Conservation (phyloP, 495 filamentous ascomycete species). For the Peziza echinospora region DNA sequence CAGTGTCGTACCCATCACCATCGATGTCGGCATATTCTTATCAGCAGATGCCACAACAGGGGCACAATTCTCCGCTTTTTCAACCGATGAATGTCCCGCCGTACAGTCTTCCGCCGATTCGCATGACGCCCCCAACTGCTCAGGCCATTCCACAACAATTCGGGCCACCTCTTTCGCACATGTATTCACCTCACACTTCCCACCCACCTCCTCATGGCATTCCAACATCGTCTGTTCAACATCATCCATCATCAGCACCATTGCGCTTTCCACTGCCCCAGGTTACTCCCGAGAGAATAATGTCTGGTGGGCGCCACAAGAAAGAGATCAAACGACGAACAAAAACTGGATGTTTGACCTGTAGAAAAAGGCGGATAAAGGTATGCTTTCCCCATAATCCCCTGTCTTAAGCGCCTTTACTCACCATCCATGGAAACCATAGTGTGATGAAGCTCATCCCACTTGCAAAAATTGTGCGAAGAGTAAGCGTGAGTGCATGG, state of each 20-base stretch:
- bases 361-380: slow-evolving; percentile 95
- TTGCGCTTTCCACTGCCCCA: slow-evolving; percentile 40
- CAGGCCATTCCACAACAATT: slow-evolving; percentile 16
- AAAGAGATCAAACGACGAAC: slow-evolving; percentile 98
- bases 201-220: slow-evolving; percentile 6
- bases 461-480: slow-evolving; percentile 94
- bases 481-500: slow-evolving; percentile 89
- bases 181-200: slow-evolving; percentile 20
- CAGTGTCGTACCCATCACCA: slow-evolving; percentile 28
- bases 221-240: slow-evolving; percentile 9
- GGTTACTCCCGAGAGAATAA: slow-evolving; percentile 36
- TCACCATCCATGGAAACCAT: slow-evolving; percentile 16
- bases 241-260: slow-evolving; percentile 21
- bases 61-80: slow-evolving; percentile 24
- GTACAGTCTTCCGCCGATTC: slow-evolving; percentile 31
- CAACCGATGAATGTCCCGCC: slow-evolving; percentile 24
- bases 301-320: slow-evolving; percentile 71
- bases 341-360: slow-evolving; percentile 93
- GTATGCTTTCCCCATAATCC: slow-evolving; percentile 47
- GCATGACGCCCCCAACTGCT: slow-evolving; percentile 19
- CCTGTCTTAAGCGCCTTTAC: slow-evolving; percentile 13
- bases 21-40: slow-evolving; percentile 26
- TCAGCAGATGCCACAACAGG: slow-evolving; percentile 25
- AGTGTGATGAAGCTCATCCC: slow-evolving; percentile 96
- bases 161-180: slow-evolving; percentile 22